Evolutionary conservation across 2,329 filamentous ascomycete species (phyloP).

Genomic region (Phoma sp.): DNA sequence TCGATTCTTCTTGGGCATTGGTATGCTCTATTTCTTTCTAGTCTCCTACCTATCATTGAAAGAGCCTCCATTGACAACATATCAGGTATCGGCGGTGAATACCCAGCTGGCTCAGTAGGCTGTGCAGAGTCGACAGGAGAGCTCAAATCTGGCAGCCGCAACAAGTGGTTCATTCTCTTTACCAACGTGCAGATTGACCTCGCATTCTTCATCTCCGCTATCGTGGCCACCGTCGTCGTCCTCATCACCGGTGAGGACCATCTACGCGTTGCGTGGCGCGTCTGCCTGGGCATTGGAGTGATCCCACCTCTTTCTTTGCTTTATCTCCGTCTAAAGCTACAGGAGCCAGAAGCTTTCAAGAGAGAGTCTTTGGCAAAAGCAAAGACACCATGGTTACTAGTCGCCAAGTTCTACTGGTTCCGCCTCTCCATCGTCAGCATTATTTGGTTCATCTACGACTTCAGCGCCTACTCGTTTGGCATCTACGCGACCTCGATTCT

Average conservation of each 20-base stretch:
- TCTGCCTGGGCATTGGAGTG: slow-evolving; percentile 68
- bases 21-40: slow-evolving; percentile 21
- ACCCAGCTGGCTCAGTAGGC: slow-evolving; percentile 83
- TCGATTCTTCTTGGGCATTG: slow-evolving; percentile 76
- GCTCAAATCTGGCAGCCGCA: slow-evolving; percentile 79
- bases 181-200: slow-evolving; percentile 88
- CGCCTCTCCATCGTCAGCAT: slow-evolving; percentile 61
- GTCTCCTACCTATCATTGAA: background rate
- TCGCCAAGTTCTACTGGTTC: slow-evolving; percentile 64
- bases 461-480: slow-evolving; percentile 83
- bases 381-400: slow-evolving; percentile 51
- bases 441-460: slow-evolving; percentile 68
- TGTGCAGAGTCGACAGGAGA: slow-evolving; percentile 85
- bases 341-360: slow-evolving; percentile 63
- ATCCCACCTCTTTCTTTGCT: slow-evolving; percentile 61
- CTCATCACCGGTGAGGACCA: slow-evolving; percentile 64
- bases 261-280: slow-evolving; percentile 79
- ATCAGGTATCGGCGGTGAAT: slow-evolving; percentile 77
- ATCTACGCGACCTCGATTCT: slow-evolving; percentile 85
- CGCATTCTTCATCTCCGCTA: slow-evolving; percentile 81
- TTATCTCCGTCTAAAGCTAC: slow-evolving; percentile 64
- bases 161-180: slow-evolving; percentile 83
- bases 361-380: slow-evolving; percentile 57
- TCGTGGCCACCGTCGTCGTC: slow-evolving; percentile 75
- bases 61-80: background rate